Percentiles rank a stretch among this genome's conserved stretches.
phyloP scores from a whole-genome alignment of 75 land plant genomes.

The Cunninghamia lanceolata region DNA sequence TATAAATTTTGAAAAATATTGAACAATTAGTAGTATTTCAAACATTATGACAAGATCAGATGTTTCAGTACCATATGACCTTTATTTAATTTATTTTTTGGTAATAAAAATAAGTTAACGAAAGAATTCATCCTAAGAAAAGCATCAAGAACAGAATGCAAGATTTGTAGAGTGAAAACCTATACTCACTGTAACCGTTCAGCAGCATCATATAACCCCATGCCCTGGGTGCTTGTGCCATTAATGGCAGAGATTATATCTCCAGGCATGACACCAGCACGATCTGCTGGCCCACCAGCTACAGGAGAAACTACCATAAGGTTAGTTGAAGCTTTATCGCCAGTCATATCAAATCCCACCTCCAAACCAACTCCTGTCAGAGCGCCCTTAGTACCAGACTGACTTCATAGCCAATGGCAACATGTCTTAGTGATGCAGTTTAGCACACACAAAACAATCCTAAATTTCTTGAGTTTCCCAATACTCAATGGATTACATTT shows the following conservation, averaged over 20 bases:
- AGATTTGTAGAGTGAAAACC: background rate
- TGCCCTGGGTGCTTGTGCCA: constrained; percentile 57
- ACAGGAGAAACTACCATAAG: constrained; percentile 83
- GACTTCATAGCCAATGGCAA: constrained; percentile 43
- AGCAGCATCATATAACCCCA: constrained; percentile 97
- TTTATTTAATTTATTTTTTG: background rate
- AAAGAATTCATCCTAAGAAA: background rate
- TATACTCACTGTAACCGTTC: constrained; percentile 76
- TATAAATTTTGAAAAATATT: background rate
- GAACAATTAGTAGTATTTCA: background rate
- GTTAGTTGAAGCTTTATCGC: constrained; percentile 45
- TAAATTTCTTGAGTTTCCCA: background rate
- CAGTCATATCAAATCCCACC: constrained; percentile 68
- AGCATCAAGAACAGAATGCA: background rate
- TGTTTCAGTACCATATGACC: background rate
- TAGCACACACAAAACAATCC: background rate
- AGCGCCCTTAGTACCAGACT: constrained; percentile 95
- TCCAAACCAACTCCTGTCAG: constrained; percentile 97
- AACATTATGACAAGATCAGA: background rate
- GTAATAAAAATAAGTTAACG: background rate
- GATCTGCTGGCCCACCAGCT: constrained; percentile 87
- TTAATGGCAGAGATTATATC: constrained; percentile 83
- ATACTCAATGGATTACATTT: background rate
- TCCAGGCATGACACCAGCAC: constrained; percentile 86
- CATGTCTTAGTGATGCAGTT: background rate